Evolutionary conservation across 1,284 basidiomycete genomes (phyloP), one percentile per base, ranked within the genome.

Genomic region (Ceratobasidium theobromae): DNA sequence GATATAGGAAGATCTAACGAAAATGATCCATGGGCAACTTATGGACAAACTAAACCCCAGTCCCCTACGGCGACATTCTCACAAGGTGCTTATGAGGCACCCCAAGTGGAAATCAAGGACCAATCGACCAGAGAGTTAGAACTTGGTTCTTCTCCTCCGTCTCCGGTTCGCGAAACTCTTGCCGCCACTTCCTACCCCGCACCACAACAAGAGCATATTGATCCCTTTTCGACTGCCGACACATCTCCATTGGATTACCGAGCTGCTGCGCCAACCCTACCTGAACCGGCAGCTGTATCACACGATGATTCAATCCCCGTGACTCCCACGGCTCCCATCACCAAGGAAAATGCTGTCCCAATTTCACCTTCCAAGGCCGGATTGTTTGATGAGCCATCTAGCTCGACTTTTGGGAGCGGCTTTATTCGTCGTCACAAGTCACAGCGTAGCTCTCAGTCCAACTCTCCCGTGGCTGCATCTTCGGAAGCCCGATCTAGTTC

Each of bases 21-120:
- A 18, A 88, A 88, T 57, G 89, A 92, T 74, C 89, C 89, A 70
- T 92, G 89, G 89, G 77, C 85, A 2, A 82, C 80, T 67, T 54
- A 53, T 27, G 54, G 46, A 16, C 41, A 68, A 45, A 32, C 30
- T n/a, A 27, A 27, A 14, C 3, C 33, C 8, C 28, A 51, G 16
- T 30, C 57, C 4, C 45, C 57, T 16, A 25, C 3, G 5, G 33
- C 33, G 25, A 18, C 23, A 27, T 45, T 43, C 32, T 33, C 57
- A 12, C 57, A 60, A 6, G 23, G 18, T 18, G 77, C 76, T 53
- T 75, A 75, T 21, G 74, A 78, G 45, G 60, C 53, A 70, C 28
- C 70, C 72, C 23, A 69, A 71, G 16, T 70, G 71, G 25, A 74
- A 74, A 57, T 73, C 74, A 55, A 74, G 72, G 11, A 51, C 66